Evolutionary conservation across 192 early-diverging fungal genomes (phyloP).

Genomic region (Coemansia sp.): DNA sequence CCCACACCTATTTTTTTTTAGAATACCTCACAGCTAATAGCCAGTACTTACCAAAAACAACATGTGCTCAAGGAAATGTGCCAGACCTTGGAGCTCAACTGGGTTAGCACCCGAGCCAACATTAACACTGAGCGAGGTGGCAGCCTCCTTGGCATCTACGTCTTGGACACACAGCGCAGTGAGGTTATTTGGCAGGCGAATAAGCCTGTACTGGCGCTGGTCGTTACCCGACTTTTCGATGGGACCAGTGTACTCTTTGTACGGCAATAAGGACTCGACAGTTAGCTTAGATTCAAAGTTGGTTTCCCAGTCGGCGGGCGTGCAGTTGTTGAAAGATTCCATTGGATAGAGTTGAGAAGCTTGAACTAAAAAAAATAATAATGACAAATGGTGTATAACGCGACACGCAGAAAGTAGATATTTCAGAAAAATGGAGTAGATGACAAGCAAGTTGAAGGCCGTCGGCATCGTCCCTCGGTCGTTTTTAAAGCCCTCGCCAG

Average conservation of each 20-base stretch:
- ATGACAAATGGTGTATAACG: background rate
- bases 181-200: conserved; percentile 63
- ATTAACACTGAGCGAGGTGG: conserved; percentile 62
- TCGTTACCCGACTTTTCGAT: conserved; percentile 61
- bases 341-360: background rate
- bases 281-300: conserved; percentile 10
- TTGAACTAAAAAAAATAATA: background rate
- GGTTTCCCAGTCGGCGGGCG: conserved; percentile 9
- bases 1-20: background rate
- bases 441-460: background rate
- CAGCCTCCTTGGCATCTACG: conserved; percentile 56
- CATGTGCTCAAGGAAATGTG: conserved; percentile 74
- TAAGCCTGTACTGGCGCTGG: conserved; percentile 60
- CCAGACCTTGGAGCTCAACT: conserved; percentile 63
- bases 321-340: background rate
- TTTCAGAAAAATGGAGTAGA: background rate
- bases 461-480: background rate
- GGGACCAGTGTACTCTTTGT: conserved; percentile 17
- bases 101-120: conserved; percentile 65
- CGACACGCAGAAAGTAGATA: background rate
- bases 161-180: conserved; percentile 63
- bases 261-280: conserved; percentile 19
- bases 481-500: background rate
- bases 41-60: conserved; percentile 56
- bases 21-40: background rate